phyloP scores from a whole-genome alignment of 2,329 filamentous ascomycete species.

The Triangularia verruculosa region DNA sequence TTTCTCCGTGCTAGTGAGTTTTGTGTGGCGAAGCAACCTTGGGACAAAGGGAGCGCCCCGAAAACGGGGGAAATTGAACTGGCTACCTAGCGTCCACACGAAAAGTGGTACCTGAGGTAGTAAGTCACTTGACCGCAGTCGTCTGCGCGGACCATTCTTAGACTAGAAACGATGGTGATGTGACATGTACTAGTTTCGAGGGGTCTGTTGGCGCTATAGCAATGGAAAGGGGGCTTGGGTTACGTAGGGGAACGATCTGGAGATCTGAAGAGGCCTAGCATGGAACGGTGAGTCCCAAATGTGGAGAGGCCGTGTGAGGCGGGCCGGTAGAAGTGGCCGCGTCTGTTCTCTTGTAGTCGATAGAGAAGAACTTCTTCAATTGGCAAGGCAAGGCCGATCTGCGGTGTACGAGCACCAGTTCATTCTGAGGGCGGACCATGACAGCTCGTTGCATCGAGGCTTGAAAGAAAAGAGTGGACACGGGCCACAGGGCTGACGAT shows the following conservation, averaged over 20 bases:
- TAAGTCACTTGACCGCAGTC: conserved; percentile 11
- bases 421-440: neutral
- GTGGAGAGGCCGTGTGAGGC: neutral
- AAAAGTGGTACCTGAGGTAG: neutral
- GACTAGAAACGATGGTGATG: neutral
- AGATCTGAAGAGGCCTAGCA: neutral
- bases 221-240: neutral
- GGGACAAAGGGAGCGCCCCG: neutral
- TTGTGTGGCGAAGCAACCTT: neutral
- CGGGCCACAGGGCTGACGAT: conserved; percentile 5
- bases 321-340: neutral
- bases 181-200: neutral
- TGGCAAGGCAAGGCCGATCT: neutral
- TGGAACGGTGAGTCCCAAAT: neutral
- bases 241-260: neutral
- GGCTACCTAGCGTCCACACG: neutral
- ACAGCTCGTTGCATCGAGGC: neutral
- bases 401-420: neutral
- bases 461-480: neutral
- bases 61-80: neutral
- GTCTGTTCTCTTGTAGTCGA: neutral
- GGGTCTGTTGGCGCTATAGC: neutral
- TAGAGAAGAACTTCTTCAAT: neutral
- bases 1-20: neutral
- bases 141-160: neutral